phyloP scores from a whole-genome alignment of 331 rosid species.

The Malus hybrid region DNA sequence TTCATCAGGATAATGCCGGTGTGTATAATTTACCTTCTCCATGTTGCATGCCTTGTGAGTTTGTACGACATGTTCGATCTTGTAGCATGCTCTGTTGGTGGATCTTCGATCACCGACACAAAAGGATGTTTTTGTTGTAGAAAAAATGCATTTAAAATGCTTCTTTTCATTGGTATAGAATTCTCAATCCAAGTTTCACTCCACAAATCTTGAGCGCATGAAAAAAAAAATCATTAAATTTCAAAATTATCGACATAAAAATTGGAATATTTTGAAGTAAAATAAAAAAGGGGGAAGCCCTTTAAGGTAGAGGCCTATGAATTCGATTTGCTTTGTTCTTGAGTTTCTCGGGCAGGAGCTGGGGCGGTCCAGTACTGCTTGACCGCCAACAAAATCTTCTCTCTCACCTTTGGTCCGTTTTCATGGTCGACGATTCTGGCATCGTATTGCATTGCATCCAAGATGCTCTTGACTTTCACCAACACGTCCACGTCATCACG shows the following conservation, averaged over 20 bases:
- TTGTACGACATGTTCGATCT: not conserved
- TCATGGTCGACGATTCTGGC: slow-evolving; percentile 67
- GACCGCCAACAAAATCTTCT: slow-evolving; percentile 57
- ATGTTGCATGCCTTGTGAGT: not conserved
- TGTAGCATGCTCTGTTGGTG: not conserved
- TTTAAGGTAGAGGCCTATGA: slow-evolving; percentile 9
- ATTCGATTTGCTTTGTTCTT: slow-evolving; percentile 4
- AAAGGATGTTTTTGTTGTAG: not conserved
- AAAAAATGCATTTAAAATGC: not conserved
- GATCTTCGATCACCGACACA: not conserved
- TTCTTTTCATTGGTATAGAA: not conserved
- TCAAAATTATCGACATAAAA: slow-evolving; percentile 19
- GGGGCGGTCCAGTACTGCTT: slow-evolving; percentile 82
- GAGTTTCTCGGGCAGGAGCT: slow-evolving; percentile 12
- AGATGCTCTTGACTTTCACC: slow-evolving; percentile 42
- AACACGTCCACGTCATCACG: slow-evolving; percentile 74
- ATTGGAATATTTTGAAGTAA: not conserved
- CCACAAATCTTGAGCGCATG: not conserved
- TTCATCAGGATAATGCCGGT: not conserved
- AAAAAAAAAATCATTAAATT: slow-evolving; percentile 5
- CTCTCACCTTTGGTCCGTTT: slow-evolving; percentile 53
- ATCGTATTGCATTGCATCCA: slow-evolving; percentile 62
- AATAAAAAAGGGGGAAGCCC: not conserved
- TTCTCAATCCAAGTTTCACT: not conserved
- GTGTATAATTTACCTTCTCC: not conserved